Percentiles rank a stretch among this genome's conserved stretches.
These are phyloP conservation scores for Parietaria judaica DNA, from an alignment of 306 rosid species.

Conservation along the genomic window DNA sequence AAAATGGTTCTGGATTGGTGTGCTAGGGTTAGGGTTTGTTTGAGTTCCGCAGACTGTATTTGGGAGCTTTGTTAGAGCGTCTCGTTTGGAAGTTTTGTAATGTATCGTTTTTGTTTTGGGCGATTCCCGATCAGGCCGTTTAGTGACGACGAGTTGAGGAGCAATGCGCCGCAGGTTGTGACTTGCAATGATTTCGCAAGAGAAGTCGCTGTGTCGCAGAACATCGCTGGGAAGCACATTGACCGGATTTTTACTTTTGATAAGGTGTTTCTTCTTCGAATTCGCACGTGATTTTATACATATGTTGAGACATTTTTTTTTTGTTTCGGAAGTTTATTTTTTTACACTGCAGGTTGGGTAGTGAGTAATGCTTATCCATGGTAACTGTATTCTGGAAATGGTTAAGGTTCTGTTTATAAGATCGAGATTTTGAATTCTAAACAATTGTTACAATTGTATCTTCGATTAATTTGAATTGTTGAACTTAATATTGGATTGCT, in stretches of 20 bases:
- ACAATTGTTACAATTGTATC: background rate
- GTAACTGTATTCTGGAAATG: background rate
- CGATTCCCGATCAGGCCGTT: constrained; percentile 45
- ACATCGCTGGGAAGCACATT: constrained; percentile 79
- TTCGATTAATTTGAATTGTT: too few species aligned
- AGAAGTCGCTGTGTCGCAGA: constrained; percentile 86
- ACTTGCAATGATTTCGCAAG: constrained; percentile 68
- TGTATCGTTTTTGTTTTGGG: background rate
- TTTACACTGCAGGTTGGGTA: background rate
- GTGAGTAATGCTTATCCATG: too few species aligned
- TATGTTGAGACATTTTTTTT: background rate
- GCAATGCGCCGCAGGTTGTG: constrained; percentile 80
- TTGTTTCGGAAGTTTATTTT: background rate
- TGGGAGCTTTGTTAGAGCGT: background rate
- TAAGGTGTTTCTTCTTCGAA: constrained; percentile 38
- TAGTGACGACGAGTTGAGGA: constrained; percentile 83
- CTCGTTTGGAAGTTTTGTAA: background rate
- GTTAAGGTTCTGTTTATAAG: background rate
- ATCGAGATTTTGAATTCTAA: background rate
- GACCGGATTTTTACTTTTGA: constrained; percentile 87
- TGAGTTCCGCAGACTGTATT: background rate
- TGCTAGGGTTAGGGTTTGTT: constrained; percentile 6
- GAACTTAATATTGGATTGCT: background rate
- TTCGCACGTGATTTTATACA: background rate
- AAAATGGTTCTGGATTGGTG: background rate